Evolutionary conservation across 2,329 filamentous ascomycete genomes (phyloP).

Genomic region (Epichloe amarillans): DNA sequence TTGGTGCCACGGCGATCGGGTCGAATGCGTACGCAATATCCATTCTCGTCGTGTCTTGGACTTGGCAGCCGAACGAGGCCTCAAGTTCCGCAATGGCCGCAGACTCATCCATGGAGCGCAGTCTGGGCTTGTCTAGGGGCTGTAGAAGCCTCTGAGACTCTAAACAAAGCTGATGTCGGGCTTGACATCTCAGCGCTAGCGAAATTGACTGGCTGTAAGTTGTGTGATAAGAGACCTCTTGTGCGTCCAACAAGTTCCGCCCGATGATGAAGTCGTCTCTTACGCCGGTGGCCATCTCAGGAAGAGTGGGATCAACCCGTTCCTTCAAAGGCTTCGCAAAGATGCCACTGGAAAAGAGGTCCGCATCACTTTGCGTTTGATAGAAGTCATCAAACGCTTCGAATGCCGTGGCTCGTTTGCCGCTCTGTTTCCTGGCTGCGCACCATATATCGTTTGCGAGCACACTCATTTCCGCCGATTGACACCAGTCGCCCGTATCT

Average conservation of each 20-base stretch:
- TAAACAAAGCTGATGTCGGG: slow-evolving; percentile 10
- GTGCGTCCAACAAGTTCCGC: slow-evolving; percentile 33
- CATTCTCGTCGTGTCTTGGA: slow-evolving; percentile 26
- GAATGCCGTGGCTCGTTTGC: slow-evolving; percentile 25
- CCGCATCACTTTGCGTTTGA: slow-evolving; percentile 51
- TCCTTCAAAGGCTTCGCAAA: slow-evolving; percentile 33
- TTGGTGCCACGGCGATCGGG: slow-evolving; percentile 40
- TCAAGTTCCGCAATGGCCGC: slow-evolving; percentile 24
- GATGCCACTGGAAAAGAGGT: slow-evolving; percentile 40
- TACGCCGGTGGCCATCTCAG: slow-evolving; percentile 34
- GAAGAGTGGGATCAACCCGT: slow-evolving; percentile 48
- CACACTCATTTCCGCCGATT: slow-evolving; percentile 22
- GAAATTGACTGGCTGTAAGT: slow-evolving; percentile 15
- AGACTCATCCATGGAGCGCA: slow-evolving; percentile 20
- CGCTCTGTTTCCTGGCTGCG: slow-evolving; percentile 4
- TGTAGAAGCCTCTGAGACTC: background rate
- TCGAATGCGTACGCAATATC: slow-evolving; percentile 49
- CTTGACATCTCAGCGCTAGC: slow-evolving; percentile 16
- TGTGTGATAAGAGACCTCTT: slow-evolving; percentile 19
- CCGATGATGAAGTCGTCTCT: slow-evolving; percentile 40
- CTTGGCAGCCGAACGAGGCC: slow-evolving; percentile 19
- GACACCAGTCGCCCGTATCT: slow-evolving; percentile 45
- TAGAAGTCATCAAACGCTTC: slow-evolving; percentile 39
- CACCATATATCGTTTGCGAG: slow-evolving; percentile 19
- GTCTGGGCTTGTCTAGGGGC: slow-evolving; percentile 1